Evolutionary conservation across 331 rosid species (phyloP), one percentile per base, ranked within the genome.

Genomic region (Pyrus hybrid): DNA sequence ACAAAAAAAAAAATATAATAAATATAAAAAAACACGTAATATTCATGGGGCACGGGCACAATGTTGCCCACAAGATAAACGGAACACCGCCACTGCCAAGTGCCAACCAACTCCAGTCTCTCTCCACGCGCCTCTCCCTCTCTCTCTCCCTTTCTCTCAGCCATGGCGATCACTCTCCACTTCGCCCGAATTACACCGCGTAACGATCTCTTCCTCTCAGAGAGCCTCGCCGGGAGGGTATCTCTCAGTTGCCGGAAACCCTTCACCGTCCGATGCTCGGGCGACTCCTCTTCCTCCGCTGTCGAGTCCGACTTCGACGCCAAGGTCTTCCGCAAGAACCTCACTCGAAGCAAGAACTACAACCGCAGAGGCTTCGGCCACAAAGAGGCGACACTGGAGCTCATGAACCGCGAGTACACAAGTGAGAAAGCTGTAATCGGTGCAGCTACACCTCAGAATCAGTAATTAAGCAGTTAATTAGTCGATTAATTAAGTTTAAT

Each of bases 341-440:
- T 95, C 20, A 90, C 97, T 4, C 78, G 97, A 75, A 90, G 99
- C 68, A 76, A 87, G 73, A 94, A 94, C 70, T 94, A 94, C 71
- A 94, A 94, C 43, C 96, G 97, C 37, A 82, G 71, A 68, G 99
- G 99, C 4, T 94, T 94, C 63, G 99, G 99, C 13, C 75, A 83
- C 83, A 90, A 94, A 85, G 93, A 92, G 23, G 99, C 83, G 83
- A 94, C 97, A 17, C 89, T 90, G 26, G 77, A 86, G 82, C 97
- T 92, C 76, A 92, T 94, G 93, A 86, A 85, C 83, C 90, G 93
- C 80, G 97, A 94, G 77, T 94, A 89, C 80, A 87, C 98, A 43
- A 90, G 98, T 93, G 76, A 75, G 98, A 89, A 77, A 75, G 85
- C 58, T 60, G 13, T 67, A 16, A 29, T 63, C 10, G 20, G 67